These are phyloP conservation scores for Andrographis paniculata DNA, from an alignment of 305 asterid species.

Conservation along the genomic window DNA sequence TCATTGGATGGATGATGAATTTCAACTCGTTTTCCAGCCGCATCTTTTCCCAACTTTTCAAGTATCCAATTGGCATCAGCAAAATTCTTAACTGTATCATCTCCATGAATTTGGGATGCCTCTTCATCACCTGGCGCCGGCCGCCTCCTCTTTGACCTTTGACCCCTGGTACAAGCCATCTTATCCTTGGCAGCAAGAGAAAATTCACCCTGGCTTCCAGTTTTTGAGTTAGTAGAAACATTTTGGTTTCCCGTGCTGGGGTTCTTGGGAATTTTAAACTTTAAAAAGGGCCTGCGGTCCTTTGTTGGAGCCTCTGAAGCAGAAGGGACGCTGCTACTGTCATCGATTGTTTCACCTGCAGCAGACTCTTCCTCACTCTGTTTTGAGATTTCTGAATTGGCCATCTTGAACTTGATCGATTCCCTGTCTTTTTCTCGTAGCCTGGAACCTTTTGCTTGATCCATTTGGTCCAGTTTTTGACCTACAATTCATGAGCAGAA, in stretches of 20 bases:
- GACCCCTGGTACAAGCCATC: conserved; percentile 64
- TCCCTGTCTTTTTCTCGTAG: conserved; percentile 36
- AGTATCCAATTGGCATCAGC: conserved; percentile 89
- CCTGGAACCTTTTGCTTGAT: conserved; percentile 35
- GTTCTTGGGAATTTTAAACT: conserved; percentile 69
- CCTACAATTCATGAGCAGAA: conserved; percentile 20
- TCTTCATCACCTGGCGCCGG: conserved; percentile 52
- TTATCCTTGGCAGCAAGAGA: conserved; percentile 54
- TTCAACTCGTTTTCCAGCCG: conserved; percentile 92
- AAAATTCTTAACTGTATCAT: conserved; percentile 52
- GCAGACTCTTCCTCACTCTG: conserved; percentile 31
- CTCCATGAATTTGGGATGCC: conserved; percentile 38
- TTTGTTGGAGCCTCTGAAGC: conserved; percentile 28
- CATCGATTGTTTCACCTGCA: conserved; percentile 36
- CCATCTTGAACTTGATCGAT: conserved; percentile 47
- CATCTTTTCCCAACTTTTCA: conserved; percentile 92
- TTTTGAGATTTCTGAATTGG: conserved; percentile 38
- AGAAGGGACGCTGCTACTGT: conserved; percentile 25
- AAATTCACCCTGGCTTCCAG: conserved; percentile 27
- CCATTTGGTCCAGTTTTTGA: conserved; percentile 23
- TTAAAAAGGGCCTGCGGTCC: conserved; percentile 53
- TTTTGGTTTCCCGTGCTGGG: conserved; percentile 43
- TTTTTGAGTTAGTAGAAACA: conserved; percentile 16
- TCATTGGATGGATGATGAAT: conserved; percentile 71
- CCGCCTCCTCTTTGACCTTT: conserved; percentile 75